A percentile compares a stretch with the other conserved stretches of the same genome.
These are phyloP conservation scores for Solanum chiquidenum DNA, from an alignment of 257 asterid species.

Conservation along the genomic window DNA sequence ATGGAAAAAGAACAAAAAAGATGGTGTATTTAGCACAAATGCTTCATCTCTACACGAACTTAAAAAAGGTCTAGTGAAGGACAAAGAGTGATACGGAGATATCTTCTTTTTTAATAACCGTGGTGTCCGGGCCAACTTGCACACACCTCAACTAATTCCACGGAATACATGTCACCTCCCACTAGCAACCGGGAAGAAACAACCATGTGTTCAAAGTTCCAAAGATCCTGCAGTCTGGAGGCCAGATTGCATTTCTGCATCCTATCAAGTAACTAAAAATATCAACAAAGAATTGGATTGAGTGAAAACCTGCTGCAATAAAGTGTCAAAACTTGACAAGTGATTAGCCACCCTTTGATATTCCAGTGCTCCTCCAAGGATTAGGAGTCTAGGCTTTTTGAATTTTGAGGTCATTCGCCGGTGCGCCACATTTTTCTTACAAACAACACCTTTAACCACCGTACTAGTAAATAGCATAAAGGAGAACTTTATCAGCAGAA, in stretches of 20 bases:
- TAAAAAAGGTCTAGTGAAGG: not conserved
- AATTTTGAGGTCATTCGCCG: conserved; percentile 81
- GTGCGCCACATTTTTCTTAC: conserved; percentile 95
- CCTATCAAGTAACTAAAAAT: not conserved
- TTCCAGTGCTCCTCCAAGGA: conserved; percentile 96
- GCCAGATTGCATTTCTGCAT: not conserved
- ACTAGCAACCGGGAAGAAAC: not conserved
- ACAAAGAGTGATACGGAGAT: not conserved
- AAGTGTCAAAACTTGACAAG: conserved; percentile 88
- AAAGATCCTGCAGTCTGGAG: not conserved
- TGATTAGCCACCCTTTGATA: conserved; percentile 88
- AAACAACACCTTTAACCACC: conserved; percentile 86
- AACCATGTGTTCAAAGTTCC: not conserved
- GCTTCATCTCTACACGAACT: not conserved
- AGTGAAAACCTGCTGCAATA: conserved; percentile 80
- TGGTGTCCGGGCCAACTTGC: not conserved
- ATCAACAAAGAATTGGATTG: not conserved
- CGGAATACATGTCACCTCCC: not conserved
- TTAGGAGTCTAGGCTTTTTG: conserved; percentile 73
- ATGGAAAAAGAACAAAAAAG: not conserved
- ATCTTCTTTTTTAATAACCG: not conserved
- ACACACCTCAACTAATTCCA: not conserved
- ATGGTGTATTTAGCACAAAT: not conserved
- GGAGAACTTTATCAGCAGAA: conserved; percentile 13
- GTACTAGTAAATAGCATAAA: conserved; percentile 27